Evolutionary conservation across 2,329 filamentous ascomycete species (phyloP).

Genomic region (Colletotrichum phormii): DNA sequence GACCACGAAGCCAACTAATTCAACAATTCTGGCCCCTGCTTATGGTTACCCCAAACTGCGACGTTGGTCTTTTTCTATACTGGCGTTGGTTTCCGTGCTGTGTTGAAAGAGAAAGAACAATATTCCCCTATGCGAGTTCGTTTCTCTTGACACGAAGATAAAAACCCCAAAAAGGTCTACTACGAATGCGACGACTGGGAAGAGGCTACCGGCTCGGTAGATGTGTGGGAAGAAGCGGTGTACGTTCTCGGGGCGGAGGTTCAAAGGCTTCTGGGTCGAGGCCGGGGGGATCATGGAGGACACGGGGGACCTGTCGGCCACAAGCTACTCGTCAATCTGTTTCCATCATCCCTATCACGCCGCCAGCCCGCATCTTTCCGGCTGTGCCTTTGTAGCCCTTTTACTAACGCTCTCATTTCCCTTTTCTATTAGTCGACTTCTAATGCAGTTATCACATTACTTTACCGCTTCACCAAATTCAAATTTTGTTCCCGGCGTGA

Average conservation of each 20-base stretch:
- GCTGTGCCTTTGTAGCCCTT: constrained; percentile 39
- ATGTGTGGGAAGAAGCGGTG: constrained; percentile 33
- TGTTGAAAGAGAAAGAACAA: constrained; percentile 57
- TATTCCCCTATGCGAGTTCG: constrained; percentile 55
- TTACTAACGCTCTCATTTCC: constrained; percentile 48
- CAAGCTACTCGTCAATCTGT: constrained; percentile 26
- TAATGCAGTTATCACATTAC: constrained; percentile 72
- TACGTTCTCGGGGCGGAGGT: constrained; percentile 16
- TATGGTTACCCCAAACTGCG: constrained; percentile 48
- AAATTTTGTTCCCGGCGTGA: neutral
- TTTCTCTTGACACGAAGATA: constrained; percentile 49
- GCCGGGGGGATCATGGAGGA: neutral
- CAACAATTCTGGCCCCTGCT: constrained; percentile 35
- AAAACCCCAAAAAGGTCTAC: constrained; percentile 41
- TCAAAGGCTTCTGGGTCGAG: constrained; percentile 21
- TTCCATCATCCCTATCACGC: constrained; percentile 28
- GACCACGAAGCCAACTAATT: constrained; percentile 63
- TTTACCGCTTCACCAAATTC: constrained; percentile 43
- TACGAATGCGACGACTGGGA: constrained; percentile 37
- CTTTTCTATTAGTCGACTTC: constrained; percentile 69
- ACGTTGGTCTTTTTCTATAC: constrained; percentile 59
- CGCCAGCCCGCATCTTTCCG: constrained; percentile 33
- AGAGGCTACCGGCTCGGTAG: constrained; percentile 35
- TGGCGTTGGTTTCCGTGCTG: constrained; percentile 61
- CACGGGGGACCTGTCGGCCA: constrained; percentile 5